A percentile compares a stretch with the other conserved stretches of the same genome.
phyloP scores from a whole-genome alignment of 2,329 filamentous ascomycete species.

The Fusarium sp. region DNA sequence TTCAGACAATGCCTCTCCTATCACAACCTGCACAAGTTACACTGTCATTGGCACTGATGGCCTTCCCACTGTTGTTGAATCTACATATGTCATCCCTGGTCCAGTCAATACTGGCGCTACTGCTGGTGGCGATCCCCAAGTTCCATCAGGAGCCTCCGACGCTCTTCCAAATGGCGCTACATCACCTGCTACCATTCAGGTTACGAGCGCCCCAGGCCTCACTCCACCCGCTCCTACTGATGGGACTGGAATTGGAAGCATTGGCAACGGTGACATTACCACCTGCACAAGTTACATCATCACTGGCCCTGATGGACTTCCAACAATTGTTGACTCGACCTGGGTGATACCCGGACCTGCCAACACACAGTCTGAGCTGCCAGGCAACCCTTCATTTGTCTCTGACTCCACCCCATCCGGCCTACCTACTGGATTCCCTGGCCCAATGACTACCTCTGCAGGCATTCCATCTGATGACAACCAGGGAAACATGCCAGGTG shows the following conservation, averaged over 20 bases:
- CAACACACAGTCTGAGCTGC: conserved; percentile 32
- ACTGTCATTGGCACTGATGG: conserved; percentile 46
- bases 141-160: conserved; percentile 29
- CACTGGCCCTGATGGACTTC: conserved; percentile 41
- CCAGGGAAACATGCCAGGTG: conserved; percentile 7
- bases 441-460: conserved; percentile 32
- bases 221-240: conserved; percentile 12
- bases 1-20: conserved; percentile 4
- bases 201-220: conserved; percentile 13
- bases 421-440: conserved; percentile 43
- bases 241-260: conserved; percentile 13
- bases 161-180: conserved; percentile 31
- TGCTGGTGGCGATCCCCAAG: conserved; percentile 10
- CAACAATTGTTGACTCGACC: conserved; percentile 50
- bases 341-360: conserved; percentile 46
- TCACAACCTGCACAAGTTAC: conserved; percentile 48
- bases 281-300: conserved; percentile 45
- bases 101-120: conserved; percentile 39
- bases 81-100: conserved; percentile 49
- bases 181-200: conserved; percentile 21
- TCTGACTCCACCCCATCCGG: conserved; percentile 36
- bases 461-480: conserved; percentile 11
- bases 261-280: conserved; percentile 26
- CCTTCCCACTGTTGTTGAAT: conserved; percentile 48
- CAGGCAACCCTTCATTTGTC: conserved; percentile 40